These are phyloP conservation scores for Quillaja saponaria DNA, from an alignment of 306 rosid species.

Conservation along the genomic window DNA sequence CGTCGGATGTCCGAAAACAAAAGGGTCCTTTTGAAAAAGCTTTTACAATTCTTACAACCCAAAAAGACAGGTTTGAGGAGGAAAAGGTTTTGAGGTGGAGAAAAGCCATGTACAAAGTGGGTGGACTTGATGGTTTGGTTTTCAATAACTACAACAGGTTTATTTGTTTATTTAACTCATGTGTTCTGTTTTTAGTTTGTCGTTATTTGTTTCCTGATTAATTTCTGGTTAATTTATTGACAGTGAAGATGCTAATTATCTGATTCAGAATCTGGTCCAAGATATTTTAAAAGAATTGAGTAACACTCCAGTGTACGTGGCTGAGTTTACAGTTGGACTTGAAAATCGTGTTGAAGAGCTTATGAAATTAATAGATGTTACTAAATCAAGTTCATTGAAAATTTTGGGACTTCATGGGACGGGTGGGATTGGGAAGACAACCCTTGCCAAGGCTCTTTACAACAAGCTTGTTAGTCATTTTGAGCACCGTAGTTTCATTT, in stretches of 20 bases:
- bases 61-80: not conserved
- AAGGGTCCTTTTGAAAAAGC: conserved; percentile 38
- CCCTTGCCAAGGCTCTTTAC: conserved; percentile 53
- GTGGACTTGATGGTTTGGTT: conserved; percentile 49
- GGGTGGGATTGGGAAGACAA: conserved; percentile 66
- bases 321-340: conserved; percentile 47
- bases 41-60: conserved; percentile 33
- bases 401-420: conserved; percentile 52
- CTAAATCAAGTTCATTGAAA: conserved; percentile 38
- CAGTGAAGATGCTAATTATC: conserved; percentile 28
- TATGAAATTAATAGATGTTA: conserved; percentile 28
- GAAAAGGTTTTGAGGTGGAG: conserved; percentile 37
- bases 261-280: conserved; percentile 33
- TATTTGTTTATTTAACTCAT: not conserved
- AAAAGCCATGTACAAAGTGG: conserved; percentile 55
- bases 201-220: not conserved
- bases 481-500: conserved; percentile 39
- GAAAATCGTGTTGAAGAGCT: conserved; percentile 40
- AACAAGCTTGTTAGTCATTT: conserved; percentile 43
- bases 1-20: conserved; percentile 51
- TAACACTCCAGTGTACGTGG: conserved; percentile 46
- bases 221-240: too few relatives aligned
- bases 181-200: not conserved
- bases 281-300: conserved; percentile 36
- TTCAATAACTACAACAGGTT: conserved; percentile 5